Evolutionary conservation across 345 rosid genomes (phyloP).

Genomic region (Limnanthes douglasii): DNA sequence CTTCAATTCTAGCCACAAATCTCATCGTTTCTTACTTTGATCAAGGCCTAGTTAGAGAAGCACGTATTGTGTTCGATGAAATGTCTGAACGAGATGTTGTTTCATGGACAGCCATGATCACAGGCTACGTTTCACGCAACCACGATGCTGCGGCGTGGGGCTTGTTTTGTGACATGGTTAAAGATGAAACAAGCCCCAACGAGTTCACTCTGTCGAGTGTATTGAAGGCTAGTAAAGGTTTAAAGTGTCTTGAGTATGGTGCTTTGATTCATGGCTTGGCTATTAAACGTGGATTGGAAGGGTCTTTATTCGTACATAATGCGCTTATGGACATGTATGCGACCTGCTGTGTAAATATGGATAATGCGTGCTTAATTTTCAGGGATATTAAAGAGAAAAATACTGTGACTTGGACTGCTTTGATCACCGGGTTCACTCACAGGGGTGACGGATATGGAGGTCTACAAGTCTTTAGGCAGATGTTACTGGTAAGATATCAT

Average conservation of each 20-base stretch:
- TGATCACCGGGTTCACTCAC: constrained; percentile 77
- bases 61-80: constrained; percentile 26
- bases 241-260: constrained; percentile 37
- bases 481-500: constrained; percentile 35
- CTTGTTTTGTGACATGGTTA: constrained; percentile 46
- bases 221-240: constrained; percentile 58
- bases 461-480: constrained; percentile 44
- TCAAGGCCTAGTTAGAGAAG: constrained; percentile 65
- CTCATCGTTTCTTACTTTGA: constrained; percentile 37
- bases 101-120: constrained; percentile 15
- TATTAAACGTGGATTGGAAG: constrained; percentile 43
- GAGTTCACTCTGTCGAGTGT: constrained; percentile 54
- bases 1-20: constrained; percentile 52
- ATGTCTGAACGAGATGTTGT: constrained; percentile 18
- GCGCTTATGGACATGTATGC: constrained; percentile 67
- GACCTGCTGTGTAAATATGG: constrained; percentile 39
- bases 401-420: constrained; percentile 68
- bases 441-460: constrained; percentile 49
- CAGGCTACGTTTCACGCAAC: constrained; percentile 27
- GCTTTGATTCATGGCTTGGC: constrained; percentile 49
- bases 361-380: constrained; percentile 45
- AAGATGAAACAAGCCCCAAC: constrained; percentile 28
- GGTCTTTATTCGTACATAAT: constrained; percentile 53
- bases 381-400: constrained; percentile 30
- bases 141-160: constrained; percentile 31